Conservation (phyloP, 805 yeast species). For the Kuraishia ogatae region DNA sequence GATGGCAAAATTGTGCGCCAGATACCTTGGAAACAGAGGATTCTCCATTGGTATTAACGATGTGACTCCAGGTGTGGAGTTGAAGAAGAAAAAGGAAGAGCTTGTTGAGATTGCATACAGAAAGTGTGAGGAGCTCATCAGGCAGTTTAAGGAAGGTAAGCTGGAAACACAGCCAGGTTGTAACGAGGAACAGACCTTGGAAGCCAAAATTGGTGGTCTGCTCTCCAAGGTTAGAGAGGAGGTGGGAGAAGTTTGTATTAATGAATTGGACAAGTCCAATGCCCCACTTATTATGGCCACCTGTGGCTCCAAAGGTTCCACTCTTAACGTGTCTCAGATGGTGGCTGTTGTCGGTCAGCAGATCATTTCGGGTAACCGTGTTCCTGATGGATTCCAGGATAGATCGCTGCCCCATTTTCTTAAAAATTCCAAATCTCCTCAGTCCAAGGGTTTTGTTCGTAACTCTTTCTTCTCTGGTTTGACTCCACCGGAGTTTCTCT, state of each 20-base stretch:
- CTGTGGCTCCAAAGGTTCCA: conserved; percentile 98
- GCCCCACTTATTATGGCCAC: conserved; percentile 99
- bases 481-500: conserved; percentile 92
- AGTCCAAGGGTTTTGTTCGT: conserved; percentile 94
- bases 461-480: conserved; percentile 92
- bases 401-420: conserved; percentile 95
- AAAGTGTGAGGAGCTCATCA: conserved; percentile 87
- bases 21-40: conserved; percentile 91
- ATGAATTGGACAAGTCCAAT: conserved; percentile 79
- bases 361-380: conserved; percentile 97
- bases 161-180: conserved; percentile 99
- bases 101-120: conserved; percentile 87
- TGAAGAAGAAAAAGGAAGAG: conserved; percentile 70
- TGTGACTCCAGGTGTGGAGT: conserved; percentile 84
- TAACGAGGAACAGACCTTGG: conserved; percentile 95
- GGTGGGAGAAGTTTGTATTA: conserved; percentile 96
- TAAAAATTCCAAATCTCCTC: conserved; percentile 94
- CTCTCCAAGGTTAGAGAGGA: conserved; percentile 97
- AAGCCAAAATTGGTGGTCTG: conserved; percentile 94
- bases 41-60: conserved; percentile 96
- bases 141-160: conserved; percentile 69
- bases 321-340: conserved; percentile 97
- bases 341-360: conserved; percentile 99
- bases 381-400: conserved; percentile 99
- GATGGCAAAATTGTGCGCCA: conserved; percentile 98